Conservation (phyloP, 306 rosid species). For the Alnus rubra region DNA sequence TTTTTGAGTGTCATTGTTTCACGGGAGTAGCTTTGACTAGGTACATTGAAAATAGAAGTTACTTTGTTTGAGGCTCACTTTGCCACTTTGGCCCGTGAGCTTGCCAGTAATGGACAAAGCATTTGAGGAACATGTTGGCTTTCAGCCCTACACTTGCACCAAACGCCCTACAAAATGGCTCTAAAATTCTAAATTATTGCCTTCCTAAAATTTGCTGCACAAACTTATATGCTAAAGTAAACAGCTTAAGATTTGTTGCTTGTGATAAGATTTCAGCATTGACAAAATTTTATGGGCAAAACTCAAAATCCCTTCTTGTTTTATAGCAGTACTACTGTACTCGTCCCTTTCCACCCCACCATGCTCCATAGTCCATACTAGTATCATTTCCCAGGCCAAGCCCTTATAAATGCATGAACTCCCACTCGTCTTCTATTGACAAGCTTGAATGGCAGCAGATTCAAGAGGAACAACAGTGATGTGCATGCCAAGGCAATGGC, state of each 20-base stretch:
- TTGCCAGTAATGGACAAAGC: slow-evolving; percentile 6
- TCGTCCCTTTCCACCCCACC: neutral
- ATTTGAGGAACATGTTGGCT: slow-evolving; percentile 4
- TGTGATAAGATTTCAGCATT: slow-evolving; percentile 2
- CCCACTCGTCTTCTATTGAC: neutral
- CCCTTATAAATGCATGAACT: neutral
- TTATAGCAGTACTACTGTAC: neutral
- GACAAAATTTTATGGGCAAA: slow-evolving; percentile 1
- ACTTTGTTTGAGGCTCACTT: slow-evolving; percentile 25
- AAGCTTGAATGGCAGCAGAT: slow-evolving; percentile 25
- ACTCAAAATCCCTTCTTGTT: neutral
- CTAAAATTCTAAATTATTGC: neutral
- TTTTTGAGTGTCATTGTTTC: slow-evolving; percentile 36
- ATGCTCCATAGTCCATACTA: neutral
- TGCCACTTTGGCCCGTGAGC: slow-evolving; percentile 44
- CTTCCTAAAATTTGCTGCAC: neutral
- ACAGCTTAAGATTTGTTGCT: neutral
- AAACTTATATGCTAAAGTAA: slow-evolving; percentile 4
- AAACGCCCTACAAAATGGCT: neutral
- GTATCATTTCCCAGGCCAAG: slow-evolving; percentile 8
- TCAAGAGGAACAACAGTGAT: slow-evolving; percentile 27
- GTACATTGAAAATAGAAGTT: slow-evolving; percentile 25
- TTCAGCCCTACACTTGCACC: slow-evolving; percentile 21
- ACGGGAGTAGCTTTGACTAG: slow-evolving; percentile 44
- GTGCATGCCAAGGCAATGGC: slow-evolving; percentile 26